A percentile compares a stretch with the other conserved stretches of the same genome.
Evolutionary conservation across 768 basidiomycete species (phyloP).

Genomic region (Amanita rubescens): DNA sequence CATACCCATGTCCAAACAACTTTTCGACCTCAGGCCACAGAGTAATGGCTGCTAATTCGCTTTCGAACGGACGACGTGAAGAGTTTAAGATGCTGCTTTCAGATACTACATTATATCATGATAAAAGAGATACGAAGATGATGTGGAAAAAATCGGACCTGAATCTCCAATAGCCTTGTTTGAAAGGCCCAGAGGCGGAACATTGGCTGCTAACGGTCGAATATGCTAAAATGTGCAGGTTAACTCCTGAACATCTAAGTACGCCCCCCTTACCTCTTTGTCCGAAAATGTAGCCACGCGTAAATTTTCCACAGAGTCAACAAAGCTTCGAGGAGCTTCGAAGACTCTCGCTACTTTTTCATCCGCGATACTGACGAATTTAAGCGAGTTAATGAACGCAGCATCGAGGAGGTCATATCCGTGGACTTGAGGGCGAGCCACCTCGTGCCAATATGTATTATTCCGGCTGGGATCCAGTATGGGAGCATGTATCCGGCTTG

Average conservation of each 20-base stretch:
- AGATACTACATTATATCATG: not conserved
- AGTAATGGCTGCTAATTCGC: conserved; percentile 79
- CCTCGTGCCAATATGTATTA: conserved; percentile 62
- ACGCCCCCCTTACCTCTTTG: conserved; percentile 37
- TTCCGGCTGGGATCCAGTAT: conserved; percentile 19
- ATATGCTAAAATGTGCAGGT: conserved; percentile 30
- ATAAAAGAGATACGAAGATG: not conserved
- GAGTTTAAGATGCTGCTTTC: not conserved
- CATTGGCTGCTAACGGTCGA: conserved; percentile 74
- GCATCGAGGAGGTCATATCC: conserved; percentile 88
- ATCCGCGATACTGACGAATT: conserved; percentile 88
- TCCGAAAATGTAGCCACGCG: conserved; percentile 39
- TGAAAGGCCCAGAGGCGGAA: conserved; percentile 89
- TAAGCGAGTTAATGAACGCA: conserved; percentile 65
- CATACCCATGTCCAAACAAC: conserved; percentile 96
- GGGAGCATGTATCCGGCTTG: conserved; percentile 80
- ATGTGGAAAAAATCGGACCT: conserved; percentile 28
- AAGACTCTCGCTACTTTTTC: conserved; percentile 95
- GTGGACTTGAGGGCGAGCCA: conserved; percentile 91
- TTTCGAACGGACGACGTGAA: conserved; percentile 70
- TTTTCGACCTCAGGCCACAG: conserved; percentile 98
- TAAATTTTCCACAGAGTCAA: conserved; percentile 50
- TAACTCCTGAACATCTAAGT: not conserved
- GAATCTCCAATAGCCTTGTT: conserved; percentile 78
- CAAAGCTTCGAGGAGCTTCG: conserved; percentile 80